Conservation (phyloP, 495 filamentous ascomycete species). For the Platismatia glauca region DNA sequence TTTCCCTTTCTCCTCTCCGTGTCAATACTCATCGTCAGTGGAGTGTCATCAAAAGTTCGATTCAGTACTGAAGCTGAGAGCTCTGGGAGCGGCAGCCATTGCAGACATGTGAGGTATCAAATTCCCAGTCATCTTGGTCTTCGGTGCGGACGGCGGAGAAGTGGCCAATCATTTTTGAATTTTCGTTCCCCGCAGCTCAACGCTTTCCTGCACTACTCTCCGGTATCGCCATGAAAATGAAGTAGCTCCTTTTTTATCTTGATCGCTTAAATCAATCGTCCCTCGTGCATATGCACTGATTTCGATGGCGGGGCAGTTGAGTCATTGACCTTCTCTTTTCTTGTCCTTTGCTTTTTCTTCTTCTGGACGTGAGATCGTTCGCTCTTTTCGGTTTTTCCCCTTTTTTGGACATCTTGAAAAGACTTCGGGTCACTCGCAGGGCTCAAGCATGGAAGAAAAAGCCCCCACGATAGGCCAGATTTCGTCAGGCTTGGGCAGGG, state of each 20-base stretch:
- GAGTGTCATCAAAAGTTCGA: too few species aligned
- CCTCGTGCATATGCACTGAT: neutral
- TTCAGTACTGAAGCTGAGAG: too few species aligned
- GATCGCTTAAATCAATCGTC: neutral
- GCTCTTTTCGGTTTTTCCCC: neutral
- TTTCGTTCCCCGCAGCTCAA: neutral
- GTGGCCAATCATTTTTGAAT: neutral
- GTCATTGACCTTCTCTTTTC: neutral
- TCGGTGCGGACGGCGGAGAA: too few species aligned
- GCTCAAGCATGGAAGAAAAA: constrained; percentile 5
- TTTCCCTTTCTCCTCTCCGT: too few species aligned
- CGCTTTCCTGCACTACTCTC: neutral
- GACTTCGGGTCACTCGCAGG: too few species aligned
- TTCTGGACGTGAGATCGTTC: neutral
- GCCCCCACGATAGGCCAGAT: neutral
- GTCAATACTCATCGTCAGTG: too few species aligned
- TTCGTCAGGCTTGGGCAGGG: neutral
- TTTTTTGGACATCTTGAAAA: neutral
- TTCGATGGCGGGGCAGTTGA: neutral
- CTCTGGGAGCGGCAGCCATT: too few species aligned
- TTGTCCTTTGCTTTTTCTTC: neutral
- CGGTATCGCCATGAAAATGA: neutral
- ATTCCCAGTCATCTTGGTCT: too few species aligned
- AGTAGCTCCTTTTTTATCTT: neutral
- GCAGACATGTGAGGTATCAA: too few species aligned